Percentiles rank a stretch among this genome's conserved stretches.
Conservation (phyloP, 768 basidiomycete genomes). For the Fomitopsis serialis region DNA sequence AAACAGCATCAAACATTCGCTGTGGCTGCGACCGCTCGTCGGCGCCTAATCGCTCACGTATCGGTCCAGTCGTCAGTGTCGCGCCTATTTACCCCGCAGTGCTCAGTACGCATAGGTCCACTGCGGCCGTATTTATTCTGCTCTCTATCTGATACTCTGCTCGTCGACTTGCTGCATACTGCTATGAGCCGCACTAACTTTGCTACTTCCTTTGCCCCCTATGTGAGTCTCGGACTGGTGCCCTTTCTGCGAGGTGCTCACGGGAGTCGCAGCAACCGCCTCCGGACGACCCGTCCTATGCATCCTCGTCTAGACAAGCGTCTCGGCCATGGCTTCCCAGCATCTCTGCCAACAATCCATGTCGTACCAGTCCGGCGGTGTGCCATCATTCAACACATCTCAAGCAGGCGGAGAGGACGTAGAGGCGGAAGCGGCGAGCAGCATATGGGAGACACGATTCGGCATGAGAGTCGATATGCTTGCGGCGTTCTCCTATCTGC, state of each 20-base stretch:
- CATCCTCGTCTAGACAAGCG: conserved; percentile 13
- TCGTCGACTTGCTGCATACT: not conserved
- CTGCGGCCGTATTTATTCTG: conserved; percentile 10
- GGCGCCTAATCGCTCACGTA: conserved; percentile 5
- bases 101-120: not conserved
- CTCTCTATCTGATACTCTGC: not conserved
- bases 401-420: conserved; percentile 33
- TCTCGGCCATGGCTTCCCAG: conserved; percentile 45
- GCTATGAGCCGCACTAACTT: conserved; percentile 33
- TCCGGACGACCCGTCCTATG: conserved; percentile 45
- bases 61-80: no score
- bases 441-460: conserved; percentile 67
- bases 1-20: conserved; percentile 8
- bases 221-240: conserved; percentile 33
- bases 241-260: conserved; percentile 4
- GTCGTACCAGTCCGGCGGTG: conserved; percentile 70
- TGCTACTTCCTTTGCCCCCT: conserved; percentile 56
- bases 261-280: conserved; percentile 41
- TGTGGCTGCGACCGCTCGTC: conserved; percentile 2
- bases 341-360: conserved; percentile 25
- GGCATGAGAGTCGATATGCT: conserved; percentile 63
- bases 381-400: conserved; percentile 50
- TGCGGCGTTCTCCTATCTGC: conserved; percentile 57
- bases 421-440: conserved; percentile 38
- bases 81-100: not conserved